A percentile compares a stretch with the other conserved stretches of the same genome.
Conservation (phyloP, 306 rosid genomes). For the Cucumis sativus region Cucumber_9930_V3 NC_026655.2:23286501-23287000, state of each 20-base stretch:
- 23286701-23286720: background rate
- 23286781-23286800: background rate
- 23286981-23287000: conserved; percentile 53
- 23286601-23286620: background rate
- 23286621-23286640: background rate
- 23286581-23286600: background rate
- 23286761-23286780: background rate
- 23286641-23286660: background rate
- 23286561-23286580: background rate
- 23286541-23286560: background rate
- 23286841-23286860: conserved; percentile 34
- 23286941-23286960: conserved; percentile 63
- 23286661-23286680: background rate
- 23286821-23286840: conserved; percentile 57
- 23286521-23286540: too few relatives aligned
- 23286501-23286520: too few relatives aligned
- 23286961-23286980: conserved; percentile 69
- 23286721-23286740: background rate
- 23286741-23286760: background rate
- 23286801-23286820: conserved; percentile 30
- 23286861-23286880: conserved; percentile 33
- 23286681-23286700: background rate
- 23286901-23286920: conserved; percentile 70
- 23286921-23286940: conserved; percentile 64
- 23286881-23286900: conserved; percentile 39